These are phyloP conservation scores for Tolypocladium cylindrosporum DNA, from an alignment of 2,329 filamentous ascomycete species.

Conservation along the genomic window DNA sequence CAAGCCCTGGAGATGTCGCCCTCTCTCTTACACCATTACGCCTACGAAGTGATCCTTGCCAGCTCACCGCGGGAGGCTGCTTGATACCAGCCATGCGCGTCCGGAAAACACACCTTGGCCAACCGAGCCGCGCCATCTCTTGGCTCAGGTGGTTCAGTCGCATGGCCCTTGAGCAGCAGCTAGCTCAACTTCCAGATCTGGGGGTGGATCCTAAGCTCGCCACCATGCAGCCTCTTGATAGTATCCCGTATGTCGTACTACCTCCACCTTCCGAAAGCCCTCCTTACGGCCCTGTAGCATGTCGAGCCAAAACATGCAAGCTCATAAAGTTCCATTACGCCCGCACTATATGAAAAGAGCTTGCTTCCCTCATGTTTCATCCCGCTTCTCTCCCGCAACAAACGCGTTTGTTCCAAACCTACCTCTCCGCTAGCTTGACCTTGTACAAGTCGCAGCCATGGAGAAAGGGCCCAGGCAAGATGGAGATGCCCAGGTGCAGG, in stretches of 20 bases:
- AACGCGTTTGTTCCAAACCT: not conserved
- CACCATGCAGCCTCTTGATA: not conserved
- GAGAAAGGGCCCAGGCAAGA: not conserved
- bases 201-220: not conserved
- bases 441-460: not conserved
- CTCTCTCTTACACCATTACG: not conserved
- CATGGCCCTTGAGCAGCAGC: not conserved
- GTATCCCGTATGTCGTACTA: not conserved
- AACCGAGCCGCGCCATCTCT: not conserved
- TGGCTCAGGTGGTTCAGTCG: not conserved
- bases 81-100: not conserved
- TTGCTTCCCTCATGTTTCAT: not conserved
- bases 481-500: not conserved
- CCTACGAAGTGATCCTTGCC: not conserved
- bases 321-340: too few species aligned
- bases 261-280: not conserved
- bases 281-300: not conserved
- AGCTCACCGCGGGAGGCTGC: not conserved
- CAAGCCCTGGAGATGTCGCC: not conserved
- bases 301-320: not conserved
- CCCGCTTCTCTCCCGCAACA: not conserved
- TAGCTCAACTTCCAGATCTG: not conserved
- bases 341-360: not conserved
- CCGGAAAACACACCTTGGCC: not conserved
- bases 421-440: not conserved